phyloP scores from a whole-genome alignment of 2,329 filamentous ascomycete species.

The Ophiostoma sp. region DNA sequence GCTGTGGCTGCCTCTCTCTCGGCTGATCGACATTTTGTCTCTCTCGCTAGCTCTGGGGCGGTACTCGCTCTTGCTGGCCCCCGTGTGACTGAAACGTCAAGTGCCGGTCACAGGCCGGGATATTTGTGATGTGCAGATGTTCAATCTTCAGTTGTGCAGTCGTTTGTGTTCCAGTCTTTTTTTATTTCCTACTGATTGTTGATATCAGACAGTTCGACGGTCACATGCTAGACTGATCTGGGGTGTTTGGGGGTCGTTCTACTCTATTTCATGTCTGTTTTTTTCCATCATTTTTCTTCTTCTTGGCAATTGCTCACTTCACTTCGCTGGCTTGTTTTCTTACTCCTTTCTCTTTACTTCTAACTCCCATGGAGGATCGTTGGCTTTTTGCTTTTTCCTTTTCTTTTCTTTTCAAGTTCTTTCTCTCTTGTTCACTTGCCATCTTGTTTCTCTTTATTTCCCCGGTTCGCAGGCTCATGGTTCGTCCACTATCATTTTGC shows the following conservation, averaged over 20 bases:
- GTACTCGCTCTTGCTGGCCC: background rate
- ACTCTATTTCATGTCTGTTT: background rate
- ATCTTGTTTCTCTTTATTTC: no score
- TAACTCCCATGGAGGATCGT: background rate
- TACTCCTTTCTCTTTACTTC: background rate
- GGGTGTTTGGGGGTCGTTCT: background rate
- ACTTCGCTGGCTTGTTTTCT: background rate
- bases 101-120: constrained; percentile 22
- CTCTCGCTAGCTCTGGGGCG: background rate
- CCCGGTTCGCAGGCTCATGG: background rate
- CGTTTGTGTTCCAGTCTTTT: no score
- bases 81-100: constrained; percentile 18
- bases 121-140: background rate
- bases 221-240: background rate
- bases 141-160: background rate
- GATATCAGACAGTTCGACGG: no score
- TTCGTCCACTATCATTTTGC: background rate
- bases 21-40: constrained; percentile 15
- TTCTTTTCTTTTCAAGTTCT: background rate
- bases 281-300: constrained; percentile 1
- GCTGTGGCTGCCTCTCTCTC: background rate
- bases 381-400: background rate
- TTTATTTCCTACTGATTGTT: background rate
- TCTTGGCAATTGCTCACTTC: background rate
- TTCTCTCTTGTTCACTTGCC: background rate